A percentile compares a stretch with the other conserved stretches of the same genome.
phyloP scores from a whole-genome alignment of 2,329 filamentous ascomycete genomes.

The Pseudocercospora cruenta region DNA sequence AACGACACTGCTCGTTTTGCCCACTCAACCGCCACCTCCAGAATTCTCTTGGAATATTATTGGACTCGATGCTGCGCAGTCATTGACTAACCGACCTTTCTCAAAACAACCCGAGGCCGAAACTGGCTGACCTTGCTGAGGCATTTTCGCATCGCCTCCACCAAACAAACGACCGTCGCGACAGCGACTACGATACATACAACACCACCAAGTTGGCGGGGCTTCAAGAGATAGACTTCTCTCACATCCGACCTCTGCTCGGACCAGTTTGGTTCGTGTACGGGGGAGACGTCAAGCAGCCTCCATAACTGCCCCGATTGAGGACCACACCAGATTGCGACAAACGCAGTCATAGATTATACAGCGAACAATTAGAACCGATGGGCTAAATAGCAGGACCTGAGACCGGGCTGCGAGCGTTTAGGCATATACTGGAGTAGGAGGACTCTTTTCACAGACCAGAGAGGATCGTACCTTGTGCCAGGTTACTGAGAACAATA shows the following conservation, averaged over 20 bases:
- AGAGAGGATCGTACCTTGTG: not conserved
- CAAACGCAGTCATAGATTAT: conserved; percentile 10
- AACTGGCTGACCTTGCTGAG: conserved; percentile 28
- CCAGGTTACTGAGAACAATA: not conserved
- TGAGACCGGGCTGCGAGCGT: conserved; percentile 20
- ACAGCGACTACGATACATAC: conserved; percentile 40
- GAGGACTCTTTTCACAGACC: not conserved
- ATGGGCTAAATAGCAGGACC: conserved; percentile 37
- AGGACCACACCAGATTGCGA: conserved; percentile 15
- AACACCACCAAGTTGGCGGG: conserved; percentile 92
- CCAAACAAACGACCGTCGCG: conserved; percentile 25
- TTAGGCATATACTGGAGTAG: conserved; percentile 18
- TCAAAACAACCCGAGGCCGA: conserved; percentile 14
- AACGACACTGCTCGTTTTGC: conserved; percentile 24
- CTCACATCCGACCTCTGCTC: conserved; percentile 83
- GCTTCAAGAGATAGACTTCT: conserved; percentile 70
- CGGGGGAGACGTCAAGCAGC: conserved; percentile 90
- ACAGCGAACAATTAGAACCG: conserved; percentile 20
- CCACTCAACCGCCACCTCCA: conserved; percentile 10
- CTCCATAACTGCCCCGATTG: conserved; percentile 77
- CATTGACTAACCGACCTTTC: conserved; percentile 30
- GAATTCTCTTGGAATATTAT: conserved; percentile 1
- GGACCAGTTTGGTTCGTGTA: conserved; percentile 94
- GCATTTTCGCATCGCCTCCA: conserved; percentile 22
- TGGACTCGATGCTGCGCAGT: conserved; percentile 21